A percentile compares a stretch with the other conserved stretches of the same genome.
Conservation (phyloP, 1,284 basidiomycete genomes). For the Caloboletus firmus region DNA sequence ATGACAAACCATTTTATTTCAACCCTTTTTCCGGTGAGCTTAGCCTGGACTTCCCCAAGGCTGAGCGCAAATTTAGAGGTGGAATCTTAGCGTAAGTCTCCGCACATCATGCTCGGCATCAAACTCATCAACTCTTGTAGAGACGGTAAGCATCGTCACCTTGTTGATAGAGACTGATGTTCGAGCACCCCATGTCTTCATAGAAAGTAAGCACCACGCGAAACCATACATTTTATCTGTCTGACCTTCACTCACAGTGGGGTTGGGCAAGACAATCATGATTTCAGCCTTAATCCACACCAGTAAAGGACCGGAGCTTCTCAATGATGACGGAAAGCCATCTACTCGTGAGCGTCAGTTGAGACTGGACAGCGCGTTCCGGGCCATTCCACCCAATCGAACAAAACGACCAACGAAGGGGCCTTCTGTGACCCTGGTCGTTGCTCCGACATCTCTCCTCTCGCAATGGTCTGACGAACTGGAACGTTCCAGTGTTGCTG, state of each 20-base stretch:
- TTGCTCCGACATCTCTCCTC: slow-evolving; percentile 90
- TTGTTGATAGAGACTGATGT: slow-evolving; percentile 5
- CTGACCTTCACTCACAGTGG: slow-evolving; percentile 52
- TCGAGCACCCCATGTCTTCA: neutral
- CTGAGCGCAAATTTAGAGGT: slow-evolving; percentile 78
- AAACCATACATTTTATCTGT: neutral
- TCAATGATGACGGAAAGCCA: slow-evolving; percentile 34
- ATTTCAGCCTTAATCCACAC: slow-evolving; percentile 88
- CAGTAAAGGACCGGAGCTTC: slow-evolving; percentile 52
- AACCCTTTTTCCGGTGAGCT: slow-evolving; percentile 96
- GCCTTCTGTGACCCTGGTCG: slow-evolving; percentile 79
- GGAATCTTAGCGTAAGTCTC: slow-evolving; percentile 83
- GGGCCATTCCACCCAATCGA: slow-evolving; percentile 36
- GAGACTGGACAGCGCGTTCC: slow-evolving; percentile 62
- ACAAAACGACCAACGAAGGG: slow-evolving; percentile 35
- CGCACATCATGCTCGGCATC: neutral
- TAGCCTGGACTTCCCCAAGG: slow-evolving; percentile 82
- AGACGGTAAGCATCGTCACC: slow-evolving; percentile 48
- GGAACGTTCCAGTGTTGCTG: slow-evolving; percentile 68
- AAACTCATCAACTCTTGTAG: slow-evolving; percentile 34
- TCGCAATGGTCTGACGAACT: slow-evolving; percentile 92
- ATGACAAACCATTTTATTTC: slow-evolving; percentile 79
- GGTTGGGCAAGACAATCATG: slow-evolving; percentile 99
- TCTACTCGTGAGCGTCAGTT: slow-evolving; percentile 55
- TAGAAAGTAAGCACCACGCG: slow-evolving; percentile 47